phyloP scores from a whole-genome alignment of 2,329 filamentous ascomycete species.

The Colletotrichum horii region DNA sequence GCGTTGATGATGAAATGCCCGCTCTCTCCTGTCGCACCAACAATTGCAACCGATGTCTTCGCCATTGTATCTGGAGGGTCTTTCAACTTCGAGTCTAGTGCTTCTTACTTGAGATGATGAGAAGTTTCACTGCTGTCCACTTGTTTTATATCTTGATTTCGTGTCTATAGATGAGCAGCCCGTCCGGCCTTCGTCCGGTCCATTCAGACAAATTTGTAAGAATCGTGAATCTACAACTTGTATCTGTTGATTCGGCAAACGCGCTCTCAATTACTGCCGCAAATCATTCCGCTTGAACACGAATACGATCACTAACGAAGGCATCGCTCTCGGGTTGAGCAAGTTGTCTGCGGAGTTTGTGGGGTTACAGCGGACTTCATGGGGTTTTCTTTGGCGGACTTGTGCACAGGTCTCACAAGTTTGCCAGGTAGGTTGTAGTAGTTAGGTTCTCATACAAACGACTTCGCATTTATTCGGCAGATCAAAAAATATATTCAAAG shows the following conservation, averaged over 20 bases:
- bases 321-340: neutral
- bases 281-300: neutral
- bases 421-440: neutral
- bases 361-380: neutral
- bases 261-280: neutral
- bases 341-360: neutral
- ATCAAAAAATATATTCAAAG: neutral
- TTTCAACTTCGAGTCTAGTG: neutral
- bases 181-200: neutral
- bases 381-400: neutral
- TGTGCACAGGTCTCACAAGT: neutral
- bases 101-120: neutral
- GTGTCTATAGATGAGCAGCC: neutral
- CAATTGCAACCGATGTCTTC: slow-evolving; percentile 30
- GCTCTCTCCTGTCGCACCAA: slow-evolving; percentile 48
- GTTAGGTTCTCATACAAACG: neutral
- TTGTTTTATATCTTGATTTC: neutral
- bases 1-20: slow-evolving; percentile 42
- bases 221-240: neutral
- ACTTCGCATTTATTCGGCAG: neutral
- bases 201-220: neutral
- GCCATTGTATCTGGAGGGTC: neutral
- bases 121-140: accelerated
- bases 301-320: neutral
- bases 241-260: neutral